phyloP scores from a whole-genome alignment of 2,329 filamentous ascomycete species.

The Claviceps africana region DNA sequence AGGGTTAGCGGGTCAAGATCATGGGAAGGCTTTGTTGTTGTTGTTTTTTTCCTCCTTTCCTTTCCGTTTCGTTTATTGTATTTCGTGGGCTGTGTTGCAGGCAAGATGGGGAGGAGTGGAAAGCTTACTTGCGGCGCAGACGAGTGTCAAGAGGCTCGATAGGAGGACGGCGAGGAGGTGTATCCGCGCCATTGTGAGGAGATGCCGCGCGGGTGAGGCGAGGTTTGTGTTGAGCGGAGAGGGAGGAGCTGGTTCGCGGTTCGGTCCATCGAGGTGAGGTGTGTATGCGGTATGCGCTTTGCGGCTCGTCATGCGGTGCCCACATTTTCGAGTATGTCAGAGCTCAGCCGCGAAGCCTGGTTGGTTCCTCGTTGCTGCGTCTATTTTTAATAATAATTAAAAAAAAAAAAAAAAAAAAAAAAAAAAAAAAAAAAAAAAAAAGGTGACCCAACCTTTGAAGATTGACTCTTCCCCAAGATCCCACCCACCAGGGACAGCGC shows the following conservation, averaged over 20 bases:
- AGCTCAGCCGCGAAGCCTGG: slow-evolving; percentile 7
- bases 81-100: background rate
- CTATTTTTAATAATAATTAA: too few species aligned
- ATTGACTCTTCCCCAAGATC: background rate
- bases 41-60: too few species aligned
- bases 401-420: slow-evolving; percentile 10
- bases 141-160: slow-evolving; percentile 20
- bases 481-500: background rate
- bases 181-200: slow-evolving; percentile 25
- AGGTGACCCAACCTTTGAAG: background rate
- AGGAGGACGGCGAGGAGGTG: slow-evolving; percentile 23
- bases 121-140: slow-evolving; percentile 28
- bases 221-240: background rate
- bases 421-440: slow-evolving; percentile 10
- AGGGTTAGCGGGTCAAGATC: slow-evolving; percentile 10
- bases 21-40: background rate
- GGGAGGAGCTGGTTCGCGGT: background rate
- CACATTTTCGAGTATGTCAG: background rate
- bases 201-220: background rate
- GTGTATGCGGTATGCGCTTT: background rate
- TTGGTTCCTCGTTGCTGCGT: slow-evolving; percentile 12
- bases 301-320: background rate
- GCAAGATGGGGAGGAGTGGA: background rate
- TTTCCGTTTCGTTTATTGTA: too few species aligned
- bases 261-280: background rate